These are phyloP conservation scores for Saccharomyces hybrid DNA, from an alignment of 1,139 yeast genomes.

Conservation along the genomic window DNA sequence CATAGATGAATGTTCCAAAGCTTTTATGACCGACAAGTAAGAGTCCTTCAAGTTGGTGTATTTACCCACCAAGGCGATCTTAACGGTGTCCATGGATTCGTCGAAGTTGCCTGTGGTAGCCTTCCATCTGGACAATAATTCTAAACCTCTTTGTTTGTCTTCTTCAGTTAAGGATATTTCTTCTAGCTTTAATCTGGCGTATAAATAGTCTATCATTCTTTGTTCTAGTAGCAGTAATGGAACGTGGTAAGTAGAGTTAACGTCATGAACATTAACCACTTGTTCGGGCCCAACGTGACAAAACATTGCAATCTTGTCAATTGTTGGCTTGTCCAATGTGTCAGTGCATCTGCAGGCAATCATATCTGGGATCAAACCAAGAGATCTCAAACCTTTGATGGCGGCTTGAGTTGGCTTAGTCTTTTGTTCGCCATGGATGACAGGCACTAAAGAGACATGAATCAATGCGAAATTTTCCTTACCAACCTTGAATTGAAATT, in stretches of 20 bases:
- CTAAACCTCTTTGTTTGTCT: constrained; percentile 56
- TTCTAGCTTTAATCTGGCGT: constrained; percentile 56
- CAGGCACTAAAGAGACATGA: constrained; percentile 95
- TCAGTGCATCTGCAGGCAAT: constrained; percentile 96
- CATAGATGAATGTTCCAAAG: constrained; percentile 93
- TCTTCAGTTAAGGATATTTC: constrained; percentile 45
- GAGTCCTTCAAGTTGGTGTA: constrained; percentile 94
- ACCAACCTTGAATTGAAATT: constrained; percentile 96
- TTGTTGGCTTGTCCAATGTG: constrained; percentile 71
- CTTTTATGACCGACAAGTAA: constrained; percentile 86
- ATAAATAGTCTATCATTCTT: constrained; percentile 68
- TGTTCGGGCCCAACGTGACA: constrained; percentile 98
- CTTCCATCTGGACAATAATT: constrained; percentile 71
- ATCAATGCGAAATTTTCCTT: constrained; percentile 87
- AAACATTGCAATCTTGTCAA: constrained; percentile 95
- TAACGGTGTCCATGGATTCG: constrained; percentile 74
- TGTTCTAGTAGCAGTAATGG: constrained; percentile 87
- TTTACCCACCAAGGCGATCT: constrained; percentile 94
- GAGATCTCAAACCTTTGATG: constrained; percentile 86
- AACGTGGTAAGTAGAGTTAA: constrained; percentile 93
- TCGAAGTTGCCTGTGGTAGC: constrained; percentile 70
- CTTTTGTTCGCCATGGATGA: constrained; percentile 96
- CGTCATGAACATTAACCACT: constrained; percentile 94
- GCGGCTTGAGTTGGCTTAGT: constrained; percentile 99
- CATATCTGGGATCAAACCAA: constrained; percentile 92